Conservation (phyloP, 441 rosid species). For the Erysimum cheiri region DNA sequence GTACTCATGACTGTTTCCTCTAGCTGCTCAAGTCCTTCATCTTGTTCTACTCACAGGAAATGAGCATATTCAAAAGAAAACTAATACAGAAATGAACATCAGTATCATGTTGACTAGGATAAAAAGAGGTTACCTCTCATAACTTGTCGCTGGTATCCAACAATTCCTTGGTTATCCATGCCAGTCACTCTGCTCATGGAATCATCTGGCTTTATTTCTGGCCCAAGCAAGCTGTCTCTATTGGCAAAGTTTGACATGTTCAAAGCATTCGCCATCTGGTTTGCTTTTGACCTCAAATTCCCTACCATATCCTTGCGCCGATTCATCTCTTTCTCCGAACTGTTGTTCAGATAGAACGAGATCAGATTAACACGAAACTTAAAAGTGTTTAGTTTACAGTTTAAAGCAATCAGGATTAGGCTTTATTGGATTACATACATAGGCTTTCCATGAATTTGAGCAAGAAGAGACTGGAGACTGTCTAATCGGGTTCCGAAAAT, state of each 20-base stretch:
- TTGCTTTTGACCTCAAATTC: constrained; percentile 73
- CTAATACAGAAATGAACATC: constrained; percentile 3
- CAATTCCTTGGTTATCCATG: constrained; percentile 86
- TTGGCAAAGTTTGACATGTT: constrained; percentile 89
- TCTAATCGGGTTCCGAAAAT: constrained; percentile 84
- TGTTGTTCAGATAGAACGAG: constrained; percentile 39
- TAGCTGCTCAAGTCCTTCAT: constrained; percentile 92
- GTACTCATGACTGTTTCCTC: constrained; percentile 89
- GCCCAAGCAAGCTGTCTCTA: constrained; percentile 87
- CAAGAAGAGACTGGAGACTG: constrained; percentile 72
- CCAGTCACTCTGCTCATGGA: constrained; percentile 66
- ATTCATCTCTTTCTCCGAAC: constrained; percentile 94
- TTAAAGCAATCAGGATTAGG: neutral
- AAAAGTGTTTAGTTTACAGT: neutral
- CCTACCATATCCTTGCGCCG: constrained; percentile 84
- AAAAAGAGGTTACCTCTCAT: constrained; percentile 71
- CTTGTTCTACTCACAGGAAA: constrained; percentile 72
- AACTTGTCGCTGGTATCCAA: constrained; percentile 85
- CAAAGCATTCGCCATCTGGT: constrained; percentile 82
- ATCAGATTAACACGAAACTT: neutral
- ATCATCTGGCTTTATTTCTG: constrained; percentile 74
- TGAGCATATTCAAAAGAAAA: neutral
- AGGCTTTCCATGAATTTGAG: constrained; percentile 74
- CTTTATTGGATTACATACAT: constrained; percentile 58
- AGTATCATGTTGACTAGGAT: neutral